Percentiles rank a stretch among this genome's conserved stretches.
These are phyloP conservation scores for Trichoderma semiorbis DNA, from an alignment of 2,329 filamentous ascomycete genomes.

Conservation along the genomic window DNA sequence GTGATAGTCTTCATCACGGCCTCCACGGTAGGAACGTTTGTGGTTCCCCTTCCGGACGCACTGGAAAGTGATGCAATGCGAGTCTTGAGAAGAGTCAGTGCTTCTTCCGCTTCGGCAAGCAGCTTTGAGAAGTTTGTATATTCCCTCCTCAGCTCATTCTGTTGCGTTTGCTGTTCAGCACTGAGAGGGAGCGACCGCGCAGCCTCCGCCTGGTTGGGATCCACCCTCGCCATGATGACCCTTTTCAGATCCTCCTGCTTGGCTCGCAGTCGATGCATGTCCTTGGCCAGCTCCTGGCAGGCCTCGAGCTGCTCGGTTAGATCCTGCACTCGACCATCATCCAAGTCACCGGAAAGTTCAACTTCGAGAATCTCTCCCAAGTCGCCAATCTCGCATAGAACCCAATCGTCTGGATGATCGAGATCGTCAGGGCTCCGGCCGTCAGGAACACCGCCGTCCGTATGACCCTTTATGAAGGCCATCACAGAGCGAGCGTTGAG, in stretches of 20 bases:
- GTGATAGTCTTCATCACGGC: slow-evolving; percentile 86
- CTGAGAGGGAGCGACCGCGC: slow-evolving; percentile 71
- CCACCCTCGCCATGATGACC: slow-evolving; percentile 65
- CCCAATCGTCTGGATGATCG: slow-evolving; percentile 65
- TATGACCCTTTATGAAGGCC: slow-evolving; percentile 65
- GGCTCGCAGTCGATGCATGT: slow-evolving; percentile 67
- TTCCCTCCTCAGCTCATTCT: slow-evolving; percentile 76
- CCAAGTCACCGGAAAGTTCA: slow-evolving; percentile 61
- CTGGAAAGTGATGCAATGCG: slow-evolving; percentile 62
- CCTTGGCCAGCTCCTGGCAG: slow-evolving; percentile 64
- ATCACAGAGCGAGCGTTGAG: slow-evolving; percentile 71
- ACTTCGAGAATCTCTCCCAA: slow-evolving; percentile 62
- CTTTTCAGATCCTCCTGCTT: slow-evolving; percentile 77
- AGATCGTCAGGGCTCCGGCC: slow-evolving; percentile 65
- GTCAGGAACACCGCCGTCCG: slow-evolving; percentile 48
- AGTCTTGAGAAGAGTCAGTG: slow-evolving; percentile 72
- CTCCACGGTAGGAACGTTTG: slow-evolving; percentile 76
- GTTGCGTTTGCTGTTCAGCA: slow-evolving; percentile 77
- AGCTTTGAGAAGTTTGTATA: slow-evolving; percentile 71
- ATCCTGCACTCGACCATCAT: slow-evolving; percentile 64
- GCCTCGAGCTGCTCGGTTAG: slow-evolving; percentile 65
- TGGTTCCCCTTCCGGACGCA: slow-evolving; percentile 42
- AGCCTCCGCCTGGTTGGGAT: slow-evolving; percentile 63
- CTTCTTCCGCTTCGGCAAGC: slow-evolving; percentile 76
- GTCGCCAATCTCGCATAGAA: slow-evolving; percentile 70